A percentile compares a stretch with the other conserved stretches of the same genome.
phyloP scores from a whole-genome alignment of 208 protist genomes.

The Leishmania major region DNA sequence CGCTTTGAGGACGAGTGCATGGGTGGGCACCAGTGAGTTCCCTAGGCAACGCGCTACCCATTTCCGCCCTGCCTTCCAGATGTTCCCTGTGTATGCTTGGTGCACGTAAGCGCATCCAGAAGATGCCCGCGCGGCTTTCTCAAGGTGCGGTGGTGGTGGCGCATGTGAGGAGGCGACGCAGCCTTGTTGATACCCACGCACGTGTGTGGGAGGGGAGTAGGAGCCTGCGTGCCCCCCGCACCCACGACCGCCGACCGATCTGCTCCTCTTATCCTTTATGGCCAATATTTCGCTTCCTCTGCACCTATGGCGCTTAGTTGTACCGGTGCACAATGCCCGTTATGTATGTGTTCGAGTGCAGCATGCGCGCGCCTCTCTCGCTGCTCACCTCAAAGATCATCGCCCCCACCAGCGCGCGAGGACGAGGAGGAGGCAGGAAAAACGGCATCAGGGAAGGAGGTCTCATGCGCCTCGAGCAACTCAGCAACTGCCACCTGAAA shows the following conservation, averaged over 20 bases:
- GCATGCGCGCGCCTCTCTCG: background rate
- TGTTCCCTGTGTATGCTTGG: background rate
- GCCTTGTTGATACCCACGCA: background rate
- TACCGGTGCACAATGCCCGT: background rate
- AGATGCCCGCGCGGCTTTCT: background rate
- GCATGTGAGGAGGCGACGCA: background rate
- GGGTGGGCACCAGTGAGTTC: background rate
- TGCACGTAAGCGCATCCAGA: background rate
- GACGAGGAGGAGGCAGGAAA: background rate
- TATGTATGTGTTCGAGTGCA: background rate
- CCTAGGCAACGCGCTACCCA: background rate
- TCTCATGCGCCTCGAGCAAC: conserved; percentile 77
- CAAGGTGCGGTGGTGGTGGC: background rate
- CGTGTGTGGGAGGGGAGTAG: background rate
- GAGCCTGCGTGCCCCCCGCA: background rate
- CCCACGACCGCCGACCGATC: background rate
- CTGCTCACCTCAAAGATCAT: background rate
- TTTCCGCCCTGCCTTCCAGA: background rate
- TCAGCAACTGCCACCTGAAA: conserved; percentile 84
- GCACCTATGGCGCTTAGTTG: background rate
- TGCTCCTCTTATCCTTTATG: background rate
- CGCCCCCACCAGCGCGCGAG: background rate
- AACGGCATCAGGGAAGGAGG: conserved; percentile 45
- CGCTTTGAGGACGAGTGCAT: background rate
- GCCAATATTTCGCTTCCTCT: background rate